Conservation (phyloP, 2,329 filamentous ascomycete genomes). For the Tolypocladium inflatum region DNA sequence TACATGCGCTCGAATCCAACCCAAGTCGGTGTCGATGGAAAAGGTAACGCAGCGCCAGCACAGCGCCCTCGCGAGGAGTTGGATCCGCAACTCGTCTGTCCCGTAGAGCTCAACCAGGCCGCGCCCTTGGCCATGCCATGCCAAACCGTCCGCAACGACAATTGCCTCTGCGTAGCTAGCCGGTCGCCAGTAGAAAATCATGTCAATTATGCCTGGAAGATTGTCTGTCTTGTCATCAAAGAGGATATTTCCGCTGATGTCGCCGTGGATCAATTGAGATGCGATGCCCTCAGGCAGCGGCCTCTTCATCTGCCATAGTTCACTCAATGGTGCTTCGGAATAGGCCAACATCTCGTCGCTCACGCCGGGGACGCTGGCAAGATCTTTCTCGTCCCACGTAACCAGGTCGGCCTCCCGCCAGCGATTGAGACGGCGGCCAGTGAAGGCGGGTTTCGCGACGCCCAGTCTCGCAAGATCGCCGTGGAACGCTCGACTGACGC, state of each 20-base stretch:
- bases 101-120: slow-evolving; percentile 4
- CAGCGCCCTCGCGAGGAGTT: slow-evolving; percentile 4
- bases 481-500: slow-evolving; percentile 1
- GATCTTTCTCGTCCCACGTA: slow-evolving; percentile 1
- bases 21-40: slow-evolving; percentile 3
- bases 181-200: slow-evolving; percentile 7
- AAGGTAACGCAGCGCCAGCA: slow-evolving; percentile 5
- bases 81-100: background rate
- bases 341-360: background rate
- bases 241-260: slow-evolving; percentile 5
- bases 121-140: slow-evolving; percentile 1
- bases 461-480: background rate
- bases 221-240: background rate
- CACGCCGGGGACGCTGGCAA: background rate
- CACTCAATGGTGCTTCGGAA: background rate
- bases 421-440: background rate
- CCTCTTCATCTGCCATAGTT: background rate
- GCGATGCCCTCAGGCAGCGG: background rate
- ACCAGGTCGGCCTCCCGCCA: slow-evolving; percentile 5
- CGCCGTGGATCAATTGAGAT: slow-evolving; percentile 3
- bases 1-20: background rate
- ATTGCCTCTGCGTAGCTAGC: slow-evolving; percentile 5
- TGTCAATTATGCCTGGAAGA: slow-evolving; percentile 5
- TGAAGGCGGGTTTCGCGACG: slow-evolving; percentile 1
- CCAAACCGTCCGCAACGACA: slow-evolving; percentile 5